phyloP scores from a whole-genome alignment of 805 yeast species.

The Cyberlindnera euphorbiiphila region DNA sequence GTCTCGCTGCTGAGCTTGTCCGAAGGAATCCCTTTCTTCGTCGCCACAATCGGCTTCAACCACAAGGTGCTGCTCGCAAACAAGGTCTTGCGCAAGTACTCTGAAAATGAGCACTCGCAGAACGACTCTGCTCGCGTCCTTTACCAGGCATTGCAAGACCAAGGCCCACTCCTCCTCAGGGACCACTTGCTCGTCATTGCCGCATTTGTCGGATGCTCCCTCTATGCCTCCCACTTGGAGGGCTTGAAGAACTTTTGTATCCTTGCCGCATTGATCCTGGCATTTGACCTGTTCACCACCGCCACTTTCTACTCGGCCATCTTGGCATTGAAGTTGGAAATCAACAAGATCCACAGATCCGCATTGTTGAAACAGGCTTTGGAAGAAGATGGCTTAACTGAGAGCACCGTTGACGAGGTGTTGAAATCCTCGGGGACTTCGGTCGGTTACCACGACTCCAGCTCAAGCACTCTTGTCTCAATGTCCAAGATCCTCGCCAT shows the following conservation, averaged over 20 bases:
- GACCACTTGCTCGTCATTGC: conserved; percentile 72
- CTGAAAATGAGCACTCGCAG: conserved; percentile 27
- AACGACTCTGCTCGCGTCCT: conserved; percentile 34
- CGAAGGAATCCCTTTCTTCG: conserved; percentile 92
- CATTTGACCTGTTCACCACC: conserved; percentile 67
- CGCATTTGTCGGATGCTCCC: conserved; percentile 63
- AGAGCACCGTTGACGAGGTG: conserved; percentile 69
- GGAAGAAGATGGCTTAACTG: conserved; percentile 89
- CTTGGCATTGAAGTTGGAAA: conserved; percentile 83
- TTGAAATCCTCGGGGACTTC: conserved; percentile 29
- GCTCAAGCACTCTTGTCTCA: conserved; percentile 42
- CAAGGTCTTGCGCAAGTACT: conserved; percentile 41
- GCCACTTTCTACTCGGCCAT: conserved; percentile 82
- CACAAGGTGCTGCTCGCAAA: conserved; percentile 72
- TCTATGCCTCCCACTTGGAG: conserved; percentile 61
- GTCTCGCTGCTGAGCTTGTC: conserved; percentile 72
- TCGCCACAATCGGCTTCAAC: conserved; percentile 88
- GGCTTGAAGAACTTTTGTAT: conserved; percentile 80
- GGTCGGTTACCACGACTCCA: conserved; percentile 30
- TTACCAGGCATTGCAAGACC: conserved; percentile 33
- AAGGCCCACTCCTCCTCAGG: conserved; percentile 45
- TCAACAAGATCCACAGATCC: conserved; percentile 78
- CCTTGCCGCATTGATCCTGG: conserved; percentile 63
- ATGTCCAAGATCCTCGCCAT: conserved; percentile 59
- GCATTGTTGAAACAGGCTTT: conserved; percentile 72